Percentiles rank a stretch among this genome's conserved stretches.
phyloP scores from a whole-genome alignment of 495 filamentous ascomycete species.

The Venustampulla echinocandica region DNA sequence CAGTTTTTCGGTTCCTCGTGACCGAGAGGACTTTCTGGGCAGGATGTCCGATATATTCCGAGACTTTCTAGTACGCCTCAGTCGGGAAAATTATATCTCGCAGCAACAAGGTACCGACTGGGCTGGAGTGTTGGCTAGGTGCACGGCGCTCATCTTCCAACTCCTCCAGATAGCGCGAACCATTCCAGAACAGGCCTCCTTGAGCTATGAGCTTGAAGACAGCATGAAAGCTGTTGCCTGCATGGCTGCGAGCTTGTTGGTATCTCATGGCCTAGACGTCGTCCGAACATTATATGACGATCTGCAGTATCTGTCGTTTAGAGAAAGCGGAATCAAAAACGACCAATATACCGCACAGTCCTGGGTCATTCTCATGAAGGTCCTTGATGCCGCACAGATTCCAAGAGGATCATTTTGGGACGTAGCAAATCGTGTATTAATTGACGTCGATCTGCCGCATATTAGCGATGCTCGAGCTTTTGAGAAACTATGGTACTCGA shows the following conservation, averaged over 20 bases:
- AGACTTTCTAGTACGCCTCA: constrained; percentile 13
- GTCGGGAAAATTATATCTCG: background rate
- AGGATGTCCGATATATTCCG: constrained; percentile 37
- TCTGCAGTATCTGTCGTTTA: constrained; percentile 40
- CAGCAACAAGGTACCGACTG: constrained; percentile 7
- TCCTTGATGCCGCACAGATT: constrained; percentile 40
- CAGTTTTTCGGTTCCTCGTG: constrained; percentile 24
- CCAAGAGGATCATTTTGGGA: constrained; percentile 48
- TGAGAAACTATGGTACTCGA: constrained; percentile 62
- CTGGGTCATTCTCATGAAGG: constrained; percentile 57
- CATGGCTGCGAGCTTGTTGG: constrained; percentile 33
- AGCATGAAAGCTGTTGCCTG: constrained; percentile 31
- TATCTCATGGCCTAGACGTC: constrained; percentile 37
- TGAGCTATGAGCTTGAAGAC: constrained; percentile 32
- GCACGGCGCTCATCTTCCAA: constrained; percentile 24
- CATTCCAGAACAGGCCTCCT: constrained; percentile 21
- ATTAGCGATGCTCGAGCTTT: constrained; percentile 46
- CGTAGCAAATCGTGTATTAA: constrained; percentile 41
- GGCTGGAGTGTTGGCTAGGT: constrained; percentile 24
- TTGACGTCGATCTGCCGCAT: constrained; percentile 18
- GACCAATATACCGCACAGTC: constrained; percentile 50
- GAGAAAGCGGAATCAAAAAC: constrained; percentile 59
- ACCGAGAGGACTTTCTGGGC: constrained; percentile 30
- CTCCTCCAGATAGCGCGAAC: constrained; percentile 29
- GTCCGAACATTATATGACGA: constrained; percentile 56